Base-by-base conservation (phyloP, 2,329 filamentous ascomycete genomes). In the Aspergillus latus region DNA sequence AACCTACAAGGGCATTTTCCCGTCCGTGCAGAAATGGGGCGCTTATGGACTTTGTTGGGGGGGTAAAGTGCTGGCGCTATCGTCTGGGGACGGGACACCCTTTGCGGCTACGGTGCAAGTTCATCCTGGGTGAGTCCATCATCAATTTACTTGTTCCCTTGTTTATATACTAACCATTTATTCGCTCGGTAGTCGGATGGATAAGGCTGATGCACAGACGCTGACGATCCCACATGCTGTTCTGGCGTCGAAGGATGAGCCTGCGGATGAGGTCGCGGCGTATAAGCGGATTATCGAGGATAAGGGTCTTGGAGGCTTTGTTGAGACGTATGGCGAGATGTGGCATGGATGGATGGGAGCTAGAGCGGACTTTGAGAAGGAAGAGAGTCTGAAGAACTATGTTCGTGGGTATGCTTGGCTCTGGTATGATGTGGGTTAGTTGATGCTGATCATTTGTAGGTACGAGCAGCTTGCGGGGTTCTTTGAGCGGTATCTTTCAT, bases 321-420 rank as follows among this genome's bases (percentile, higher is more conserved):
- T 88, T 52, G 86, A 89, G 76, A 84, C 71, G n/a, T 89, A 88
- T 66, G 64, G 66, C 26, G 84, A 84, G 65, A 87, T 88, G 79
- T 80, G 86, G 67, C 87, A 90, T 72, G 87, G 87, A 44, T 90
- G 86, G 86, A 90, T 89, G 87, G 85, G 84, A 1, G 86, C 87
- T 1, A 81, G 86, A 28, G 78, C 82, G 0, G 75, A 88, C 65
- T 74, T 89, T 32, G 76, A 78, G 34, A 76, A 87, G 47, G 73
- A 78, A 48, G 74, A 73, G 43, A 79, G 78, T 42, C 81, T 84
- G 66, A 83, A 81, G 71, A 80, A 82, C 62, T 86, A 87, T 74
- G 87, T 86, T 60, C 76, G 78, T 46, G 80, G 86, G 46, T 68
- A 64, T 21, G 4, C 11, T 6, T 6, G 4, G 21, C 37, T 28